Evolutionary conservation across 2,329 filamentous ascomycete species (phyloP).

Genomic region (Truncatella angustata): DNA sequence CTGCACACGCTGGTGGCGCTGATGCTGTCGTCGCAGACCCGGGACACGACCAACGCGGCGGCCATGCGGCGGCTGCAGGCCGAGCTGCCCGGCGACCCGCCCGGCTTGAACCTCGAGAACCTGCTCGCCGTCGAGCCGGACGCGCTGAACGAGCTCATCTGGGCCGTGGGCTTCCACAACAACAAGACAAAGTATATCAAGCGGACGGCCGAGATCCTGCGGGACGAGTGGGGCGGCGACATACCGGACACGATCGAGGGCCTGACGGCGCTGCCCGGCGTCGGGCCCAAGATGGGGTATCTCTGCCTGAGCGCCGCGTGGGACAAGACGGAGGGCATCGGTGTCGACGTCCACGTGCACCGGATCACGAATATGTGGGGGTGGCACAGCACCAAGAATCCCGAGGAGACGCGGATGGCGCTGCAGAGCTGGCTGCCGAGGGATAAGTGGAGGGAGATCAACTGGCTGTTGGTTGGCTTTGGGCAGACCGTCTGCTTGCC

Average conservation of each 20-base stretch:
- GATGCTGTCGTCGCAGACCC: constrained; percentile 91
- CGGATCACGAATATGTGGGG: constrained; percentile 93
- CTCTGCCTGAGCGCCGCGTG: constrained; percentile 76
- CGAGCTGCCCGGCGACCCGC: constrained; percentile 57
- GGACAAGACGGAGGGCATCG: constrained; percentile 69
- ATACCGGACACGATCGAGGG: constrained; percentile 78
- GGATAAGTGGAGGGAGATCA: constrained; percentile 90
- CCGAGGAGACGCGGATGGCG: constrained; percentile 75
- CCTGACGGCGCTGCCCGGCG: constrained; percentile 75
- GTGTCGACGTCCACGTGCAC: constrained; percentile 93
- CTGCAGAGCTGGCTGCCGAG: constrained; percentile 80
- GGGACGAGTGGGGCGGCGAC: constrained; percentile 68
- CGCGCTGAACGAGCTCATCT: constrained; percentile 70
- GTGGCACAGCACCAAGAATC: constrained; percentile 78
- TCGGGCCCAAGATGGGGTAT: constrained; percentile 94
- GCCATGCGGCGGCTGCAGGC: constrained; percentile 79
- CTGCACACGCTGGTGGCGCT: constrained; percentile 85
- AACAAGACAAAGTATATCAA: constrained; percentile 88
- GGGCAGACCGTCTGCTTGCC: constrained; percentile 86
- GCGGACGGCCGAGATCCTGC: constrained; percentile 68
- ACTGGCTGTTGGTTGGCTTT: constrained; percentile 81
- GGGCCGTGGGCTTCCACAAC: constrained; percentile 89
- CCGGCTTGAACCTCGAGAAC: constrained; percentile 70
- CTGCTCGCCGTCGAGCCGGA: constrained; percentile 69
- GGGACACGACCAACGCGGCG: constrained; percentile 84